Base-by-base conservation (phyloP, 2,329 filamentous ascomycete genomes). In the Massarina eburnea region DNA sequence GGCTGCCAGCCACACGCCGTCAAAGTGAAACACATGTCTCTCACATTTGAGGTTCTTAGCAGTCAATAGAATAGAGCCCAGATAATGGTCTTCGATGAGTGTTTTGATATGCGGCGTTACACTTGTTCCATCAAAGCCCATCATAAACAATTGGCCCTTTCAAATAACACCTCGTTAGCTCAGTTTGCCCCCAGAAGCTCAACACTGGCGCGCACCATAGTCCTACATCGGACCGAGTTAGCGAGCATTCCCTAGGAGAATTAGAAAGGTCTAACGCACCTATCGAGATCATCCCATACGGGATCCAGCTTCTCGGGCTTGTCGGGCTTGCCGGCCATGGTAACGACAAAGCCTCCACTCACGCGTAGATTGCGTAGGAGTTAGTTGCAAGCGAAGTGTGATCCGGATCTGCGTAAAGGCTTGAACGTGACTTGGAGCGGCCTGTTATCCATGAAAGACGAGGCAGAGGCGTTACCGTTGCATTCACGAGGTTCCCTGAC, bases 31-130 rank as follows among this genome's bases (percentile, higher is more conserved):
- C 52, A 49, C 21, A 34, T 41, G 40, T 46, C 43, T 46, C 78
- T 69, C 71, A 92, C 89, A 89, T 78, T 89, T 90, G 43, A 92
- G 76, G 57, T 94, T 94, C 74, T 91, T 92, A 51, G 88, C 88
- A 30, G 88, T 91, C 51, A 94, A 74, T 48, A 91, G 77, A 62
- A 97, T 88, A 41, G 90, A 94, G 45, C 94, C 94, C 38, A 99
- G 79, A 68, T 97, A 88, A 67, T 92, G 84, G 57, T 89, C 81
- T 67, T 89, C 84, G 62, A 95, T 94, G 56, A 91, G 80, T 58
- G 82, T 85, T 55, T 82, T 83, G 66, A 94, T 91, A 70, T 91
- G 88, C 49, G 88, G 88, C 20, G 88, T 92, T 43, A 94, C 85
- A 67, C 88, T 82, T 44, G 86, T 89, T 50, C 89, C 89, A 76